Conservation (phyloP, 371 early-diverging fungal genomes). For the Thermomucor indicae-seudaticae region DNA sequence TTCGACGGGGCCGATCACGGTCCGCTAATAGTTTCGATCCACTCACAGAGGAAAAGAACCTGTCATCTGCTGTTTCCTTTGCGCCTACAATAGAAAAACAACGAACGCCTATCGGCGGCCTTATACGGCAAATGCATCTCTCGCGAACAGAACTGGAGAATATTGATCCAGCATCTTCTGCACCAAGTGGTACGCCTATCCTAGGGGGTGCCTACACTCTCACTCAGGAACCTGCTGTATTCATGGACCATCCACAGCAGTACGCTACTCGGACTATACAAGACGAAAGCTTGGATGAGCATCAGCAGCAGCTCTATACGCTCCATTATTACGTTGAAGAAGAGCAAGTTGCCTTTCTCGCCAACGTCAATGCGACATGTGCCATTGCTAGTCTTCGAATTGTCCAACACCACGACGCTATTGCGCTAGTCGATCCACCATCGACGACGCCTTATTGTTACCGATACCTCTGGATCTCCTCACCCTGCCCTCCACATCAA, state of each 20-base stretch:
- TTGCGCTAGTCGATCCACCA: not conserved
- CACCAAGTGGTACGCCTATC: not conserved
- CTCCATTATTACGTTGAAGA: slow-evolving; percentile 9
- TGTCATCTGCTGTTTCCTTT: not conserved
- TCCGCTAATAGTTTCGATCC: not conserved
- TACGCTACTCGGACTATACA: slow-evolving; percentile 5
- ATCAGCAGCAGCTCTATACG: slow-evolving; percentile 5
- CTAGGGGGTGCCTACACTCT: not conserved
- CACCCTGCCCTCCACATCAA: slow-evolving; percentile 5
- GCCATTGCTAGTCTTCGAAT: not conserved
- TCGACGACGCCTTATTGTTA: not conserved
- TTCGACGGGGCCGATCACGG: not conserved
- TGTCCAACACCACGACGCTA: slow-evolving; percentile 9
- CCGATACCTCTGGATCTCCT: slow-evolving; percentile 15
- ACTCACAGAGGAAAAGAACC: not conserved
- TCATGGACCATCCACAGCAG: not conserved
- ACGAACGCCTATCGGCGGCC: not conserved
- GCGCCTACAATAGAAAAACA: no score
- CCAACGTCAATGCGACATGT: slow-evolving; percentile 1
- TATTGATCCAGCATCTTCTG: not conserved
- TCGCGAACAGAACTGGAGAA: not conserved
- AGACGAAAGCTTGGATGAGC: not conserved
- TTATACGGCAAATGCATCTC: not conserved
- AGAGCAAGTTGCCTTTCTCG: slow-evolving; percentile 4
- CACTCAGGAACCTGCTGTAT: not conserved